A percentile compares a stretch with the other conserved stretches of the same genome.
Conservation (phyloP, 2,329 filamentous ascomycete species). For the Colletotrichum gloeosporioides region DNA sequence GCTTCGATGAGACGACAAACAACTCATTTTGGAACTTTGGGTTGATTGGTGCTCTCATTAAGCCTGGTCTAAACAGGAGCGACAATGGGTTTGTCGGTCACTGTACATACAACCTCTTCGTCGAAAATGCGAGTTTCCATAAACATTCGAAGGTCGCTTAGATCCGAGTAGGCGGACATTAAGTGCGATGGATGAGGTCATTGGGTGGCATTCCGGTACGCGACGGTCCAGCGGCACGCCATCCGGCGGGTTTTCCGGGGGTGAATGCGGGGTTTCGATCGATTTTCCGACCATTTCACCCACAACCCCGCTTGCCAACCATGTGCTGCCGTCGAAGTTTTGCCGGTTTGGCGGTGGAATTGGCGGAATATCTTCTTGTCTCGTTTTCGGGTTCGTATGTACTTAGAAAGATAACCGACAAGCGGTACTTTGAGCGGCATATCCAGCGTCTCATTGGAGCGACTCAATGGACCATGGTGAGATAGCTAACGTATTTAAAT, state of each 20-base stretch:
- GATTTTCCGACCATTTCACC: neutral
- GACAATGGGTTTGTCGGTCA: neutral
- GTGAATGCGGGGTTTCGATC: neutral
- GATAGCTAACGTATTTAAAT: neutral
- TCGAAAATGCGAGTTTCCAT: neutral
- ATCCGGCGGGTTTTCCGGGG: neutral
- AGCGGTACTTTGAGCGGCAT: neutral
- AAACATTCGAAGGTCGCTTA: neutral
- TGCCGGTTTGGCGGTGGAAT: neutral
- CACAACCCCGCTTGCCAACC: neutral
- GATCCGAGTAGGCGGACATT: neutral
- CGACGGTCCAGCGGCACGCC: neutral
- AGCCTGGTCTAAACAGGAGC: neutral
- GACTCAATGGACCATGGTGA: neutral
- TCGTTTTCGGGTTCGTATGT: constrained; percentile 1
- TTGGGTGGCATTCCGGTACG: neutral
- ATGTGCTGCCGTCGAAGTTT: neutral
- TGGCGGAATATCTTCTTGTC: neutral
- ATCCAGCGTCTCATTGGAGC: neutral
- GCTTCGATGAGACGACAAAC: neutral
- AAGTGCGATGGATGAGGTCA: neutral
- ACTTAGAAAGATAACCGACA: neutral
- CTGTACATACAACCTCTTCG: neutral
- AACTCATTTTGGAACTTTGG: neutral
- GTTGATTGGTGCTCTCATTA: neutral